Conservation (phyloP, 2,329 filamentous ascomycete genomes). For the Alternaria infectoria region DNA sequence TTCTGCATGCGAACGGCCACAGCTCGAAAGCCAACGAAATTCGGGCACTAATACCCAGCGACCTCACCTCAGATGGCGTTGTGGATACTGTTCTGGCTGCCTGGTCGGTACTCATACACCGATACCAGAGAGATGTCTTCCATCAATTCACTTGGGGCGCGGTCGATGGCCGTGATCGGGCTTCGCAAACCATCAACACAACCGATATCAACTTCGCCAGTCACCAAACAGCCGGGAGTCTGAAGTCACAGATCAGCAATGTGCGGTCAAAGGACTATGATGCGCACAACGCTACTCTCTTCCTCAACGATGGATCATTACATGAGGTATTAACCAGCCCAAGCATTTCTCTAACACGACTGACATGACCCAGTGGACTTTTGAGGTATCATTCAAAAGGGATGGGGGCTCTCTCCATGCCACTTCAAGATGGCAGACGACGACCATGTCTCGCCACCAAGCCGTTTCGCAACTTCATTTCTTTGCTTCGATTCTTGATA, state of each 20-base stretch:
- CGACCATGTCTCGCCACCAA: conserved; percentile 53
- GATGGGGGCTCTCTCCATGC: conserved; percentile 40
- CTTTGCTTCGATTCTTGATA: conserved; percentile 45
- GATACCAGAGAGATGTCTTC: conserved; percentile 42
- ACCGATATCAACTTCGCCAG: conserved; percentile 23
- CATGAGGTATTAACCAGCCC: conserved; percentile 30
- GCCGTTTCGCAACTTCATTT: conserved; percentile 52
- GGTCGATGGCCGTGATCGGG: conserved; percentile 4
- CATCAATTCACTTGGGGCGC: conserved; percentile 39
- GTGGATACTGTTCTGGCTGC: conserved; percentile 37
- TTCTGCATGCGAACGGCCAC: conserved; percentile 4
- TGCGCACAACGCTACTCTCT: conserved; percentile 17
- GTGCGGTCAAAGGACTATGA: conserved; percentile 19
- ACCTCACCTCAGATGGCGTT: conserved; percentile 12
- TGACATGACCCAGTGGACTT: conserved; percentile 35
- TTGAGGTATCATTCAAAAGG: conserved; percentile 34
- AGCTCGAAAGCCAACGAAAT: conserved; percentile 22
- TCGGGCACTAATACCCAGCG: conserved; percentile 15
- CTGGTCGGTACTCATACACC: conserved; percentile 39
- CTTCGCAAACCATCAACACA: conserved; percentile 24
- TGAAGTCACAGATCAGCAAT: conserved; percentile 21
- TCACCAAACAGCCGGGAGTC: conserved; percentile 17
- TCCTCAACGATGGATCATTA: conserved; percentile 37
- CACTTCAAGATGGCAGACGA: conserved; percentile 51
- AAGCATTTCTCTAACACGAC: background rate